Evolutionary conservation across 176 grass and related monocot species (phyloP), one percentile per base, ranked within the genome.

Genomic region (Oryza longistaminata): DNA sequence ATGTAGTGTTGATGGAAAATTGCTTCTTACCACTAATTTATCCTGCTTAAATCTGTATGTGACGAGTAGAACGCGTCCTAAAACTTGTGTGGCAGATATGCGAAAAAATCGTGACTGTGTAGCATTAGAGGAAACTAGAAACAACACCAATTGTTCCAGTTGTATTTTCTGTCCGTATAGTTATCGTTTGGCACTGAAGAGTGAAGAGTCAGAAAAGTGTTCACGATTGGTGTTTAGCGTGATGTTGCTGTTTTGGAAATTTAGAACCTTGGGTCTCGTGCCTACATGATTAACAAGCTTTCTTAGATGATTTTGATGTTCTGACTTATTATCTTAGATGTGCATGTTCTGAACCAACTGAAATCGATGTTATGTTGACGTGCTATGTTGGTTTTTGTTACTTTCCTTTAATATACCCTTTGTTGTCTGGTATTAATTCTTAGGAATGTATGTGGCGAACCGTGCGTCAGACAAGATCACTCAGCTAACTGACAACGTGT

Each of bases 391-490:
- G 9, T 73, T 74, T 42, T 68, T 42, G 27, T 48, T 78, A 5
- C 10, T 52, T 79, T 9, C 4, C 33, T 3, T 50, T 82, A 78
- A 72, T 43, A 42, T 17, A 31, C 29, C 26, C 58, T 42, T 76
- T 87, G 7, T 52, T 92, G 0, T 17, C 11, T 82, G 68, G 1
- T 68, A n/a, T 52, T 85, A 66, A 73, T 86, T 15, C 62, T 12
- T 74, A 99, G 96, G 96, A 62, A 94, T 94, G 93, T 96, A 96
- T 74, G 95, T 97, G 9, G 95, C 95, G 0, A 97, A 97, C 83
- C 90, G 95, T 84, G 92, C 92, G 6, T 97, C 95, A 0, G 95
- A 97, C 78, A 97, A 97, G 82, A 94, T 97, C 45, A 93, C 92
- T 9, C 84, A 85, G 84, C 67, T 97, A 61, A 97, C 95, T 17